Base-by-base conservation (phyloP, 352 stramenopile species). In the Phytophthora pinifolia region DNA sequence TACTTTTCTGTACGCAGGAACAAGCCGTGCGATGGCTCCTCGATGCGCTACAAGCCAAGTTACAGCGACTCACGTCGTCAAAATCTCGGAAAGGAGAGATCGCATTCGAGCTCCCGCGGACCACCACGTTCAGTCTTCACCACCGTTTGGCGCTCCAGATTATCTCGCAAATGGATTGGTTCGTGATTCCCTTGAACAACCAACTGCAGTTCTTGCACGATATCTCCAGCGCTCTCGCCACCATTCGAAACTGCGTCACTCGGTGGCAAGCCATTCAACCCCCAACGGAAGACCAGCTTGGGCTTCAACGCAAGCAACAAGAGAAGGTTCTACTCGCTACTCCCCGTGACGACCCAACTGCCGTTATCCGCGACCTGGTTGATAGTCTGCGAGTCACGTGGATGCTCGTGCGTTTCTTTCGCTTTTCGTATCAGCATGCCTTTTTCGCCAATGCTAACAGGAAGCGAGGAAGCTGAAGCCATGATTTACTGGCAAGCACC, bases 381-480 rank as follows among this genome's bases (percentile, higher is more conserved):
- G 44, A 46, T 12, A 53, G 35, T n/a, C 42, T 68, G 53, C 59
- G 46, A 36, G 34, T 47, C 8, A 53, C 18, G 20, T 76, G 66
- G 66, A 17, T 62, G 3, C 31, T 60, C 2, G 38, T 76, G 10
- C 39, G 64, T 33, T 68, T 62, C 38, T 60, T 62, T 36, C 70
- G 70, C 12, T 69, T 67, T 44, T 71, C 62, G 9, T 73, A 67
- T 15, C 63, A 76, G 47, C 56, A 45, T 33, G 59, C 52, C 15
- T 70, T 79, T 44, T 79, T 74, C 45, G 54, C 58, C n/a, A 70
- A 66, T 44, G 62, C 37, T 30, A 10, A 30, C 15, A 31, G 9
- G n/a, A 47, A 49, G 29, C 10, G 18, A 57, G 15, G 22, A 18
- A 22, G 3, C 15, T 34, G 49, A 8, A 44, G 5, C 34, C 3